Base-by-base conservation (phyloP, 2,329 filamentous ascomycete genomes). In the Botrytis galanthina region DNA sequence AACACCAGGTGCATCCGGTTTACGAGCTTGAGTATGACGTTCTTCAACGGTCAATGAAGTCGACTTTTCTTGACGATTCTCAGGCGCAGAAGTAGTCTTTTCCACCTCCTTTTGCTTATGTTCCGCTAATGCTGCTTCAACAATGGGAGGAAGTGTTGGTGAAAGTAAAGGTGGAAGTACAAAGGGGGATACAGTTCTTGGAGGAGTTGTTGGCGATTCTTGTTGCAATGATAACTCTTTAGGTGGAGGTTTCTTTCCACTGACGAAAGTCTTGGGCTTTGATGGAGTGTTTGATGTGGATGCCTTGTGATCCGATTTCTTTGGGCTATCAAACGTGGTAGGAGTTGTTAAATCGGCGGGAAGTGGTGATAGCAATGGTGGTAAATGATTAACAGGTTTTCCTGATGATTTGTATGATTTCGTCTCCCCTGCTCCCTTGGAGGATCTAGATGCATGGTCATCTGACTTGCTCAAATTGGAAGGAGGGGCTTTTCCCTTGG, bases 1-100 rank as follows among this genome's bases (percentile, higher is more conserved):
- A 57, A 81, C 80, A 48, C 79, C 80, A 44, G 78, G 79, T 20
- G 80, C 75, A 74, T 80, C 78, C 12, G 79, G 78, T 60, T 76
- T 76, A 35, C 80, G 77, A 62, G 75, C 79, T 67, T 79, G 78
- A 68, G 81, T 80, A 73, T 80, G 78, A 26, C 80, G 78, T 62
- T 75, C 76, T 73, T 80, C 79, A 35, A 80, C 79, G 9, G 77
- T 80, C 62, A 77, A 77, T 14, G 76, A 74, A 60, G 67, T 59
- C n/a, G 64, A 60, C 32, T 70, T 73, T 16, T 62, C 62, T 39
- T 73, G 66, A 35, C 37, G 64, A 61, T 72, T 29, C 37, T 64
- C 66, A 39, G 73, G 71, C n/a, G 75, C 73, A 32, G 48, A 29
- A 7, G n/a, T 18, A 69, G 51, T 20, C 48, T 69, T 69, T 29